Base-by-base conservation (phyloP, 331 rosid species). In the Pyracantha coccinea region DNA sequence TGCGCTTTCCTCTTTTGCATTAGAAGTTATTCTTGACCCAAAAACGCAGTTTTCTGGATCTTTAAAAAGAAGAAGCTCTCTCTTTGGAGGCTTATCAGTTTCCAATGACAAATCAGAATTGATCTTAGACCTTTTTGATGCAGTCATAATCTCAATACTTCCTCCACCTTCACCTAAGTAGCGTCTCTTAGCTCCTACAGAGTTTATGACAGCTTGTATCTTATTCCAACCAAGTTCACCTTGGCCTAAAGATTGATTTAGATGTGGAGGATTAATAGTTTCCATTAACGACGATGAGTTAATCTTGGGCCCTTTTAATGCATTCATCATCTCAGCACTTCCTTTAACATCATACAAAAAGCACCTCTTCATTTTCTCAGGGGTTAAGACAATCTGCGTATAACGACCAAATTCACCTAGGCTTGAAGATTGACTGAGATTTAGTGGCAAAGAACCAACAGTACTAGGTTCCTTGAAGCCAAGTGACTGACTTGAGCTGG, bases 51-150 rank as follows among this genome's bases (percentile, higher is more conserved):
- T n/a, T 6, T 72, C 21, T n/a, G 1, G 44, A 78, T 79, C 81
- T 44, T 81, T 77, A 21, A 67, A 79, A 76, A 81, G 82, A 71
- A 31, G 66, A 11, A 81, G 76, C 78, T 85, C 85, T 19, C 25
- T 41, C 57, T 9, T 32, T 19, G 1, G 13, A 72, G 68, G 69
- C 47, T 25, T 52, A 45, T 58, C 21, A 12, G 31, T 53, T 69
- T 72, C 78, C 57, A 52, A 21, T 57, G 62, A 57, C 62, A 57
- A 41, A 41, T 11, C 15, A 41, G 47, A 41, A 12, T 41, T 41
- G 47, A 41, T 41, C 5, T 41, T 41, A 11, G 5, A 41, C 47
- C 4, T 41, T 41, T 41, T 41, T 12, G 15, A 20, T 50, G 41
- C 31, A 75, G 27, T 65, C 50, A 1, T 15, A 11, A 16, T 66